These are phyloP conservation scores for Grammothele lineata DNA, from an alignment of 768 basidiomycete species.

Conservation along the genomic window DNA sequence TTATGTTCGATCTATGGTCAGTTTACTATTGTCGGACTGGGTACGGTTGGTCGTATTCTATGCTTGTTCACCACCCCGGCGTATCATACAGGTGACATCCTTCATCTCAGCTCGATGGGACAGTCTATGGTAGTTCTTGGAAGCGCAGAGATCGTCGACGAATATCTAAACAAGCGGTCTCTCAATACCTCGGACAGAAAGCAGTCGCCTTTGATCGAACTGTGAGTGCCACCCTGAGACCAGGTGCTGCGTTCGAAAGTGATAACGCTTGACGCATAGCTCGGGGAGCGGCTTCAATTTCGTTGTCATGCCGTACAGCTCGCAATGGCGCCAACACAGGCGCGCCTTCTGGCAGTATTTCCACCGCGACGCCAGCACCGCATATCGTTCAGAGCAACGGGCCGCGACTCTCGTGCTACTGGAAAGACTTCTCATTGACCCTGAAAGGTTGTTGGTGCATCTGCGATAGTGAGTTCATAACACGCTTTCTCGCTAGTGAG, in stretches of 20 bases:
- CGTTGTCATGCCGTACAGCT: conserved; percentile 2
- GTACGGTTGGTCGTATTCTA: no score
- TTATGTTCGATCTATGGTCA: no score
- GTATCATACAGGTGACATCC: not conserved
- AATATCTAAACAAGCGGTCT: conserved; percentile 8
- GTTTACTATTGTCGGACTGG: no score
- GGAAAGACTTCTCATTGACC: not conserved
- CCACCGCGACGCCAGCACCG: not conserved
- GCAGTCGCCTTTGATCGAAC: not conserved
- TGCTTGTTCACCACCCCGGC: no score
- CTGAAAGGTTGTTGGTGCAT: not conserved
- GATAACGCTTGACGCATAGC: no score
- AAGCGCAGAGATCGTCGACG: not conserved
- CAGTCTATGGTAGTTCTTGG: not conserved
- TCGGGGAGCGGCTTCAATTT: conserved; percentile 4
- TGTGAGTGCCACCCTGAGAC: not conserved
- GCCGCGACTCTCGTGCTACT: not conserved
- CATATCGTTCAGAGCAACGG: not conserved
- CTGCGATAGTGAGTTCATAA: conserved; percentile 4
- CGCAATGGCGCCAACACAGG: conserved; percentile 8
- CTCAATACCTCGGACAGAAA: conserved; percentile 10
- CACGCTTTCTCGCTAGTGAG: no score
- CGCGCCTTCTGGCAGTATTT: conserved; percentile 10
- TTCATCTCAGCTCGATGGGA: not conserved
- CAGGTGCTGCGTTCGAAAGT: no score